Percentiles rank a stretch among this genome's conserved stretches.
Conservation (phyloP, 1,139 yeast species). For the Geotrichum europaeum region DNA sequence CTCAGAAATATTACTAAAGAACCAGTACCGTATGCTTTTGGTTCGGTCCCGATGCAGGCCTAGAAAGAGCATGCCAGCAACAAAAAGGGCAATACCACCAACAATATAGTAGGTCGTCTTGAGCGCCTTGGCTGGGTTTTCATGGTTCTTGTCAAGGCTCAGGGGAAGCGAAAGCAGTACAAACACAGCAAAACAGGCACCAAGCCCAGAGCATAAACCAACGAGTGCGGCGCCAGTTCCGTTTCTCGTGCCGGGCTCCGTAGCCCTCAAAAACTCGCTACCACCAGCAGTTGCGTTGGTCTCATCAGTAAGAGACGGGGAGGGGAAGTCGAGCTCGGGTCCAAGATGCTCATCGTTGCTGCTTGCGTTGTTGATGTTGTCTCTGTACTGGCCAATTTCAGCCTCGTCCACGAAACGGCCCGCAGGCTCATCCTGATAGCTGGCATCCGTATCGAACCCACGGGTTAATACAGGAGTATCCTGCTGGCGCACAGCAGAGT, state of each 20-base stretch:
- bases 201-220: conserved; percentile 60
- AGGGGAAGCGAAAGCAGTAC: conserved; percentile 70
- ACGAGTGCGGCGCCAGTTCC: conserved; percentile 57
- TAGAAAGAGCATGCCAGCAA: conserved; percentile 39
- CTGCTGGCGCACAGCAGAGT: not conserved
- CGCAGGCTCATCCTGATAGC: not conserved
- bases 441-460: not conserved
- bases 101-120: conserved; percentile 46
- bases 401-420: conserved; percentile 5
- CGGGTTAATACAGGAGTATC: not conserved
- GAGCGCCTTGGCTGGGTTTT: conserved; percentile 41
- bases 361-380: not conserved
- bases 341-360: conserved; percentile 1
- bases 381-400: conserved; percentile 2
- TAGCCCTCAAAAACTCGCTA: conserved; percentile 8
- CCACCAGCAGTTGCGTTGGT: conserved; percentile 7
- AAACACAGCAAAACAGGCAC: conserved; percentile 59
- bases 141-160: conserved; percentile 41
- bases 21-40: conserved; percentile 31
- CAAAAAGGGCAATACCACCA: conserved; percentile 40
- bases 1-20: conserved; percentile 25
- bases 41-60: conserved; percentile 46
- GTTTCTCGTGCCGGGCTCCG: conserved; percentile 30
- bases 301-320: conserved; percentile 6
- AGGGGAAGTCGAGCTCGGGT: conserved; percentile 8